phyloP scores from a whole-genome alignment of 1,284 basidiomycete genomes.

The Pseudomicrostroma phylloplanum region DNA sequence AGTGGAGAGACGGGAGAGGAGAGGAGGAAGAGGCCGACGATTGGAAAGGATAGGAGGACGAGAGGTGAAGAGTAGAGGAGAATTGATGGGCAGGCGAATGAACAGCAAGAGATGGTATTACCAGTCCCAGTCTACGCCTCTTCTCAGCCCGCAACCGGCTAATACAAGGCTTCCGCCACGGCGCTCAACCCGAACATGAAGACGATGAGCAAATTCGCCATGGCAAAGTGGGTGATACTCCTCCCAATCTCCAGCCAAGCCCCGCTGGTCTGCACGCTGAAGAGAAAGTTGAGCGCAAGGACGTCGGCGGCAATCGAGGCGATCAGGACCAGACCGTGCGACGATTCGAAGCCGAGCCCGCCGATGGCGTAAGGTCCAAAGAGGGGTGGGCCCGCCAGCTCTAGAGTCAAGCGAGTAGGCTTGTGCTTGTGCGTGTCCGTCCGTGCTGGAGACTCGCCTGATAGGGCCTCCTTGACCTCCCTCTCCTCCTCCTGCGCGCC shows the following conservation, averaged over 20 bases:
- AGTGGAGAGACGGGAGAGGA: background rate
- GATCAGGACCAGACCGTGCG: slow-evolving; percentile 28
- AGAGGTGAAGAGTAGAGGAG: background rate
- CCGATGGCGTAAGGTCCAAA: slow-evolving; percentile 25
- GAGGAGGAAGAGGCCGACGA: slow-evolving; percentile 1
- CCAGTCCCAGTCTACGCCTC: background rate
- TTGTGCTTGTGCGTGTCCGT: background rate
- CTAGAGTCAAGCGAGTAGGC: background rate
- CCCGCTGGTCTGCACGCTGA: slow-evolving; percentile 69
- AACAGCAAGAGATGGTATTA: background rate
- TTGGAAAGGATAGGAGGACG: slow-evolving; percentile 1
- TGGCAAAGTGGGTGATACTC: slow-evolving; percentile 79
- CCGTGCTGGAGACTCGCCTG: background rate
- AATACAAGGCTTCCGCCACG: too few relatives aligned
- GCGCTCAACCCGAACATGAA: background rate
- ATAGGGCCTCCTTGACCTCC: background rate
- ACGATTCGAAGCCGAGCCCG: slow-evolving; percentile 27
- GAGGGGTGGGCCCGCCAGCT: slow-evolving; percentile 20
- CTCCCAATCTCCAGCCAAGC: slow-evolving; percentile 87
- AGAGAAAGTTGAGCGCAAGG: slow-evolving; percentile 70
- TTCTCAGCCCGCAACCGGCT: too few relatives aligned
- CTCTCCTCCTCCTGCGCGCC: background rate
- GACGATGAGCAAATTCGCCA: slow-evolving; percentile 63
- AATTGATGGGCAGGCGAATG: background rate
- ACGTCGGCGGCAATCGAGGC: slow-evolving; percentile 41